Evolutionary conservation across 371 early-diverging fungal genomes (phyloP), one percentile per base, ranked within the genome.

Genomic region (Circinella umbellata): DNA sequence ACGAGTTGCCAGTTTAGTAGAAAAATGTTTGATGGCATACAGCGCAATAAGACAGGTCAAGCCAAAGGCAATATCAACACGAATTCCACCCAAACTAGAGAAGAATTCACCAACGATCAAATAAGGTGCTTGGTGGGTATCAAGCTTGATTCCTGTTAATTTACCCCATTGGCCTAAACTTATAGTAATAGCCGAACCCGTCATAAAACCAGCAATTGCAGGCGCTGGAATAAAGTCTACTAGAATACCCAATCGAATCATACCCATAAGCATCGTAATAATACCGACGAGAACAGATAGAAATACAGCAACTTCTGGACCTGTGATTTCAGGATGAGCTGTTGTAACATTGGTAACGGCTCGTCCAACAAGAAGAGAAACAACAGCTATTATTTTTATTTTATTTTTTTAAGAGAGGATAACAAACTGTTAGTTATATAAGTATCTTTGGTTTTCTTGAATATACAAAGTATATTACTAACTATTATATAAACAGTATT

Each of bases 191-290:
- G 91, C 92, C 1, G 91, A 85, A 9, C 91, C 91, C 4, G 88
- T 88, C 69, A 86, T 90, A 62, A 91, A 92, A 0, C 91, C 92
- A 35, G 85, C 85, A 61, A 92, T 86, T 1, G 87, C 91, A 4
- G 89, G 86, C 10, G 70, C 70, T 53, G 74, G 90, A 59, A 95
- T 92, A 72, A 95, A 93, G 73, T 95, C 94, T 35, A 94, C 89
- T 15, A 95, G 69, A 53, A 92, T 83, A 9, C 94, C 94, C 7
- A 94, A 76, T 9, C 91, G 86, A 20, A 93, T 69, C 36, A 92
- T 69, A 3, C 94, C 93, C 37, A 95, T 73, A 7, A 79, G 73
- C 4, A 88, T 69, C 42, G 87, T 77, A 37, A 93, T 68, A 37
- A 90, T 73, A 4, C 91, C 87, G 3, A 83, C 64, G 11, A 89